phyloP scores from a whole-genome alignment of 106 monocot genomes.

The Iris macrosiphon region DNA sequence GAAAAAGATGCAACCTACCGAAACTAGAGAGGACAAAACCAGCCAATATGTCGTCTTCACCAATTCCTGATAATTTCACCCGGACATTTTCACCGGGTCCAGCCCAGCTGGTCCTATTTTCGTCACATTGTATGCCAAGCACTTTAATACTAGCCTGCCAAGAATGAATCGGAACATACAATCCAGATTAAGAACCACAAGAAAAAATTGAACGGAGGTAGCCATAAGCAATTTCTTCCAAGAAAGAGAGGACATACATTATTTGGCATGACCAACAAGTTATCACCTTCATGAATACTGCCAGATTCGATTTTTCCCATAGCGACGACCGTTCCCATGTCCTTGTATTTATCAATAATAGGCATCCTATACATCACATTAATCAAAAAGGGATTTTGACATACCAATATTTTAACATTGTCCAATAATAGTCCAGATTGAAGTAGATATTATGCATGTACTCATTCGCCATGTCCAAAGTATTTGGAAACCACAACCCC shows the following conservation, averaged over 20 bases:
- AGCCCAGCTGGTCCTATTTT: constrained; percentile 44
- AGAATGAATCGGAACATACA: background rate
- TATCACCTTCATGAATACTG: constrained; percentile 60
- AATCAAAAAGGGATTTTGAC: no score
- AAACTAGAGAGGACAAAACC: constrained; percentile 85
- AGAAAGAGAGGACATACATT: constrained; percentile 27
- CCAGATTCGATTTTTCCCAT: constrained; percentile 97
- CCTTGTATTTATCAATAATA: constrained; percentile 89
- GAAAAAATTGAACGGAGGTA: background rate
- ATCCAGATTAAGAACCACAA: background rate
- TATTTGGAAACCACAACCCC: no score
- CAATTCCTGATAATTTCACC: constrained; percentile 70
- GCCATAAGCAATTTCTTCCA: no score
- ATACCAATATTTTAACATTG: no score
- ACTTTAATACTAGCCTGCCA: constrained; percentile 71
- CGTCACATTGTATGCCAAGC: constrained; percentile 57
- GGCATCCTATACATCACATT: constrained; percentile 51
- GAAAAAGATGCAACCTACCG: constrained; percentile 48
- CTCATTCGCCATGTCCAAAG: no score
- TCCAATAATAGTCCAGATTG: no score
- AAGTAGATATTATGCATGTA: no score
- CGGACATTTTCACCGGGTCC: constrained; percentile 85
- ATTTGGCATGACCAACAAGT: constrained; percentile 82
- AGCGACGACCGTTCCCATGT: constrained; percentile 88
- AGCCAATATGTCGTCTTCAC: constrained; percentile 76